A percentile compares a stretch with the other conserved stretches of the same genome.
These are phyloP conservation scores for Huntiella omanensis DNA, from an alignment of 2,329 filamentous ascomycete genomes.

Conservation along the genomic window DNA sequence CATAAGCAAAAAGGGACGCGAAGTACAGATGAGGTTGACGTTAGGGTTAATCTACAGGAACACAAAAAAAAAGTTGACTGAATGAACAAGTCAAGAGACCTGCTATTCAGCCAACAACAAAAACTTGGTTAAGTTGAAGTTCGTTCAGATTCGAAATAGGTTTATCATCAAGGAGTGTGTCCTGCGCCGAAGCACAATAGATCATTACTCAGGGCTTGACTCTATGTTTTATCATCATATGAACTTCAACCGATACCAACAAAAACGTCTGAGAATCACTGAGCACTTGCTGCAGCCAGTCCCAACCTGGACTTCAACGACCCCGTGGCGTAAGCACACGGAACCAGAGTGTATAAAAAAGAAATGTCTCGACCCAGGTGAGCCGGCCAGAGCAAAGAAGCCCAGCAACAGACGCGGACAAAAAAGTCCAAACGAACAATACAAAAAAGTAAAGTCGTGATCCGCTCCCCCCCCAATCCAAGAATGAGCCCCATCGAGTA, in stretches of 20 bases:
- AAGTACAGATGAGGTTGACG: too few species aligned
- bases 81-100: too few species aligned
- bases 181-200: constrained; percentile 9
- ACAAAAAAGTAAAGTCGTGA: neutral
- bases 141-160: constrained; percentile 11
- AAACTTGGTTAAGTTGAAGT: neutral
- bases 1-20: too few species aligned
- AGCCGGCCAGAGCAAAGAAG: neutral
- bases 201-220: constrained; percentile 80
- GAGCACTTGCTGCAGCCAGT: neutral
- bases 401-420: neutral
- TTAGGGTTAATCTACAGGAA: too few species aligned
- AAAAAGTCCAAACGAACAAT: neutral
- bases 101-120: neutral
- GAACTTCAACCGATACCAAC: constrained; percentile 17
- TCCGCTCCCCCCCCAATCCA: constrained; percentile 71
- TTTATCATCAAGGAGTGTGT: constrained; percentile 11
- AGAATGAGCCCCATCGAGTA: constrained; percentile 99
- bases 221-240: constrained; percentile 90
- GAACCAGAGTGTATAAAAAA: constrained; percentile 12
- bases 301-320: constrained; percentile 4
- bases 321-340: constrained; percentile 6
- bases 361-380: constrained; percentile 12
- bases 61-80: too few species aligned
- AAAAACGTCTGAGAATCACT: neutral